phyloP scores from a whole-genome alignment of 331 rosid genomes.

The Stylosanthes scabra region DNA sequence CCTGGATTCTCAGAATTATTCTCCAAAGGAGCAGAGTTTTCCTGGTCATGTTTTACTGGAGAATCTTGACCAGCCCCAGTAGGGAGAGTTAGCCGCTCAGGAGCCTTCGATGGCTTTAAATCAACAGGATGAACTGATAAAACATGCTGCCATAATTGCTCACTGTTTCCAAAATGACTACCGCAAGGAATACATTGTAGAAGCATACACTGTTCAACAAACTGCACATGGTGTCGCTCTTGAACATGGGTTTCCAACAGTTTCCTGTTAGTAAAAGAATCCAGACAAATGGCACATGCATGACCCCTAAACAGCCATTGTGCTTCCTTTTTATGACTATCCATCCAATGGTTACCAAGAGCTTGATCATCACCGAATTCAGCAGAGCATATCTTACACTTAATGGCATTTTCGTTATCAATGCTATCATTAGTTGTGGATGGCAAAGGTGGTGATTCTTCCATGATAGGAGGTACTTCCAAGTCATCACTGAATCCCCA shows the following conservation, averaged over 20 bases:
- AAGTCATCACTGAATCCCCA: slow-evolving; percentile 85
- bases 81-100: slow-evolving; percentile 54
- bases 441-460: slow-evolving; percentile 63
- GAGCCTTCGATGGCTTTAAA: slow-evolving; percentile 68
- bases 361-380: slow-evolving; percentile 75
- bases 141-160: slow-evolving; percentile 92
- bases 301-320: slow-evolving; percentile 98
- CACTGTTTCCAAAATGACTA: slow-evolving; percentile 86
- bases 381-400: slow-evolving; percentile 82
- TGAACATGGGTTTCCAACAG: slow-evolving; percentile 92
- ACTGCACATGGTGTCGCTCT: slow-evolving; percentile 93
- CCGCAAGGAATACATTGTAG: slow-evolving; percentile 97
- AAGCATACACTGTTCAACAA: slow-evolving; percentile 98
- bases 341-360: slow-evolving; percentile 96
- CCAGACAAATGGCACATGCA: slow-evolving; percentile 97
- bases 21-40: slow-evolving; percentile 59
- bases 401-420: slow-evolving; percentile 57
- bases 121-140: slow-evolving; percentile 71
- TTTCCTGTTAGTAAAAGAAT: slow-evolving; percentile 91
- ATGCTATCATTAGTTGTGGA: slow-evolving; percentile 47
- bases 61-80: slow-evolving; percentile 61
- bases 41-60: slow-evolving; percentile 59
- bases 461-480: slow-evolving; percentile 53
- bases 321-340: slow-evolving; percentile 94
- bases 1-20: slow-evolving; percentile 62